Evolutionary conservation across 495 filamentous ascomycete species (phyloP), one percentile per base, ranked within the genome.

Genomic region (Tetracladium setigerum): DNA sequence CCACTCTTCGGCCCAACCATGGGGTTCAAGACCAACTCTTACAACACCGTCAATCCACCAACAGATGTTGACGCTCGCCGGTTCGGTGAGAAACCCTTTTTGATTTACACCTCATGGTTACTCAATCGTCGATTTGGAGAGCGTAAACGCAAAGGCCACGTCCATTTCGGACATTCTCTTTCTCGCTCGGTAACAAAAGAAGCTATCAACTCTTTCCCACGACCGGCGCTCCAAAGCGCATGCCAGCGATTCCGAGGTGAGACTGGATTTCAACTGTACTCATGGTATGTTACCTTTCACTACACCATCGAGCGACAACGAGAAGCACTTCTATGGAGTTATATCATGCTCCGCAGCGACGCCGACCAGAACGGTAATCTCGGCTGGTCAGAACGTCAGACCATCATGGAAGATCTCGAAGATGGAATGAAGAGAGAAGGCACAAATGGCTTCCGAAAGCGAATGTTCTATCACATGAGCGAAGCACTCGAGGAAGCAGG

Each of bases 71-170:
- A 44, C 15, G 40, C 47, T 38, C 41, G 18, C 31, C 32, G 32
- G 15, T 70, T 70, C 41, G 67, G 67, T 34, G 67, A 70, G 54
- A 68, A 67, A 44, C 67, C 67, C 0, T 70, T 61, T 42, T 62
- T 65, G 15, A 68, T 68, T 41, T 70, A 70, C 47, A 70, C 67
- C 8, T 70, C 67, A 1, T 68, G 66, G 61, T 58, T 70, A 16
- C 52, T 70, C 4, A 70, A 70, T 42, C 64, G 63, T 16, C 58
- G 67, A 9, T 70, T 70, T 34, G 67, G 67, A 27, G 57, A 60
- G 12, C 64, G 67, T 16, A 66, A 67, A 44, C 66, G 67, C n/a
- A 63, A 64, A 42, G 66, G 66, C 12, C 67, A 70, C 33, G 63
- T 63, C 15, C 67, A 70, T 44, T 70, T 70, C 38, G 60, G 60